Evolutionary conservation across 441 rosid genomes (phyloP).

Genomic region (Melastoma candidum): DNA sequence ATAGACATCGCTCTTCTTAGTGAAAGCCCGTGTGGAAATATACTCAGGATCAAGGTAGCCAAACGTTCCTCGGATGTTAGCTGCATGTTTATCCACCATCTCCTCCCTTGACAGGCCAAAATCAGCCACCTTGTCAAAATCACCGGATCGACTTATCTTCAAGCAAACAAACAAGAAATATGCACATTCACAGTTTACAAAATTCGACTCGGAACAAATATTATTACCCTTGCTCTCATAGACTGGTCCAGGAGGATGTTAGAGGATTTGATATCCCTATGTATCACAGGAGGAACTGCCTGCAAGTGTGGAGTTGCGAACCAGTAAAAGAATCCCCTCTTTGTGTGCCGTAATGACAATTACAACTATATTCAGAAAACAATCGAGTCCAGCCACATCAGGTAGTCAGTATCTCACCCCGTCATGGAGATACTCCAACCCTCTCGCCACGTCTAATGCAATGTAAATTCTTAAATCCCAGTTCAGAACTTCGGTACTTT

Average conservation of each 20-base stretch:
- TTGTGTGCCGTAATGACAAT: no score
- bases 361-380: no score
- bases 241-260: slow-evolving; percentile 89
- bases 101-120: slow-evolving; percentile 98
- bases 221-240: slow-evolving; percentile 87
- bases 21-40: slow-evolving; percentile 68
- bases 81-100: slow-evolving; percentile 72
- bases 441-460: slow-evolving; percentile 90
- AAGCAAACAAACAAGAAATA: no score
- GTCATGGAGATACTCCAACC: slow-evolving; percentile 96
- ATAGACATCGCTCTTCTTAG: slow-evolving; percentile 93
- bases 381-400: no score
- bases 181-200: no score
- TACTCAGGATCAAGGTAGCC: slow-evolving; percentile 99
- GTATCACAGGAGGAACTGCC: slow-evolving; percentile 98
- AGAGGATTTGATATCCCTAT: slow-evolving; percentile 90
- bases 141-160: not conserved
- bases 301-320: slow-evolving; percentile 15
- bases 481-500: slow-evolving; percentile 41
- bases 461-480: slow-evolving; percentile 87
- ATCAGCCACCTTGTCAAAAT: slow-evolving; percentile 69
- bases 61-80: slow-evolving; percentile 77
- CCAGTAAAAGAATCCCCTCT: not conserved
- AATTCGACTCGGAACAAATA: no score
- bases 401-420: slow-evolving; percentile 47